These are phyloP conservation scores for Mortierella sp. DNA, from an alignment of 371 early-diverging fungal genomes.

Conservation along the genomic window DNA sequence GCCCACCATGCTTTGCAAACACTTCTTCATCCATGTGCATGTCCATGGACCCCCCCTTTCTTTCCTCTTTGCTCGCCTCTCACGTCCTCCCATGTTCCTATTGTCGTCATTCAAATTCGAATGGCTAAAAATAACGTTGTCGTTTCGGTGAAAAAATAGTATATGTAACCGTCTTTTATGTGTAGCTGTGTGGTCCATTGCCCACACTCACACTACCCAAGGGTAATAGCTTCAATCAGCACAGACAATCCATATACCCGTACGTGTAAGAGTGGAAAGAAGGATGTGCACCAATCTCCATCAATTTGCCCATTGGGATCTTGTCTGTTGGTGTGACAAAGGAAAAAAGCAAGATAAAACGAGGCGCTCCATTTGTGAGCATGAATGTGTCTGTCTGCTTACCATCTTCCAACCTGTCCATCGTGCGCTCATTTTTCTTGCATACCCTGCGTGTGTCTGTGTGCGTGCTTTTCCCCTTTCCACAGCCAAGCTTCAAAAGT, in stretches of 20 bases:
- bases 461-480: background rate
- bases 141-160: background rate
- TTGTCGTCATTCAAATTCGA: background rate
- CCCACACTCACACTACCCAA: too few relatives aligned
- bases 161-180: background rate
- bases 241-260: too few relatives aligned
- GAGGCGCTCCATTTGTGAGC: background rate
- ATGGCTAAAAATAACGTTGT: conserved; percentile 10
- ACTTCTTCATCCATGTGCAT: too few relatives aligned
- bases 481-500: background rate
- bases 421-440: background rate
- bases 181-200: background rate
- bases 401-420: background rate
- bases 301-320: too few relatives aligned
- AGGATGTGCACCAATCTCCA: too few relatives aligned
- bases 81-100: background rate
- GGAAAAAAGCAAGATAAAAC: background rate
- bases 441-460: too few relatives aligned
- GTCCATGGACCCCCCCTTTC: background rate
- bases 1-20: too few relatives aligned
- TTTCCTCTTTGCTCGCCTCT: background rate
- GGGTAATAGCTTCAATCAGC: too few relatives aligned
- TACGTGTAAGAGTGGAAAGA: too few relatives aligned
- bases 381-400: background rate
- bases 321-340: background rate